phyloP scores from a whole-genome alignment of 2,329 filamentous ascomycete species.

The Periconia macrospinosa region DNA sequence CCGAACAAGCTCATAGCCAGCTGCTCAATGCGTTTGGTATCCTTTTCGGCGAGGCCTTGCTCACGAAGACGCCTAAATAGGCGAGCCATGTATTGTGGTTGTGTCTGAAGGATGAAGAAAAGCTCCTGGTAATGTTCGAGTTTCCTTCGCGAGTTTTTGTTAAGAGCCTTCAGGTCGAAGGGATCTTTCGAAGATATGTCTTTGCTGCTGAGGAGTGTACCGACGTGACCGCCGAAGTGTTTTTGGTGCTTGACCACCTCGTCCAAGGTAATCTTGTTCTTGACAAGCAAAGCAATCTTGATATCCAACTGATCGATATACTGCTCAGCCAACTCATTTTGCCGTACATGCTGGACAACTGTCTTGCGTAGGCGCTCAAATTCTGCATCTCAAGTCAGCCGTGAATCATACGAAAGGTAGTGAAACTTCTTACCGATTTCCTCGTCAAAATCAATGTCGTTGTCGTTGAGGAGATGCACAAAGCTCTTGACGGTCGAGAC shows the following conservation, averaged over 20 bases:
- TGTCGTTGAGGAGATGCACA: slow-evolving; percentile 95
- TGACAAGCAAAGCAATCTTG: slow-evolving; percentile 96
- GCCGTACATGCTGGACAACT: slow-evolving; percentile 93
- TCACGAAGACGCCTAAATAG: slow-evolving; percentile 84
- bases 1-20: slow-evolving; percentile 96
- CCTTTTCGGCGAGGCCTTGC: slow-evolving; percentile 83
- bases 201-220: slow-evolving; percentile 82
- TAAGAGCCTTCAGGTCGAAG: slow-evolving; percentile 94
- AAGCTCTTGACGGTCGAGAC: slow-evolving; percentile 98
- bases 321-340: slow-evolving; percentile 95
- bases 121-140: slow-evolving; percentile 96
- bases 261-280: slow-evolving; percentile 99
- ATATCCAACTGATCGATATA: slow-evolving; percentile 99
- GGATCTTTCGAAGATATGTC: slow-evolving; percentile 87
- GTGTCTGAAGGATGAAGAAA: slow-evolving; percentile 96
- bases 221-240: slow-evolving; percentile 89
- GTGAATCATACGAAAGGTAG: no score
- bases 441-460: slow-evolving; percentile 98
- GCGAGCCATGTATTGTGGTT: slow-evolving; percentile 89
- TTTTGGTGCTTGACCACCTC: slow-evolving; percentile 97
- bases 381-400: slow-evolving; percentile 53
- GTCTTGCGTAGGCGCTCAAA: slow-evolving; percentile 94
- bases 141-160: slow-evolving; percentile 94
- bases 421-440: slow-evolving; percentile 63
- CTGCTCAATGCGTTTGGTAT: slow-evolving; percentile 88